These are phyloP conservation scores for Hippophae tibetana DNA, from an alignment of 306 rosid genomes.

Conservation along the genomic window DNA sequence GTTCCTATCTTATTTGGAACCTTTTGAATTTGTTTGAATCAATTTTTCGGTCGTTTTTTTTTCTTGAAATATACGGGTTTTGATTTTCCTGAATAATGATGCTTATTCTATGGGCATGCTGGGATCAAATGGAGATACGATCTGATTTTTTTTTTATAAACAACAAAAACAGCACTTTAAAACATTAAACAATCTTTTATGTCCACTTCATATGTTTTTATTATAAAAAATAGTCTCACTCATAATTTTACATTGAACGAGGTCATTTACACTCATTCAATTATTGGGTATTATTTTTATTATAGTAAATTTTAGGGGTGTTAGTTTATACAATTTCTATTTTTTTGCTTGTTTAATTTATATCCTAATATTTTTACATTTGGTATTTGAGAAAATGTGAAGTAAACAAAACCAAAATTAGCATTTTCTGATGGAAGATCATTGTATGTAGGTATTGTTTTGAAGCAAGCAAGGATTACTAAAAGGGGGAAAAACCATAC, in stretches of 20 bases:
- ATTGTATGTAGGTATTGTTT: slow-evolving; percentile 50
- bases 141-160: background rate
- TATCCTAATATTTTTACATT: no score
- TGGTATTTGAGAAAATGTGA: background rate
- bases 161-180: no score
- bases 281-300: no score
- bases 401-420: background rate
- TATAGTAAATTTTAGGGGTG: no score
- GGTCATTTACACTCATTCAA: no score
- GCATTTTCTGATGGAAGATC: slow-evolving; percentile 2
- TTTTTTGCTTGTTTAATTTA: no score
- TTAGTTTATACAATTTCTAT: no score
- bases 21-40: background rate
- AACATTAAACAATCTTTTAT: no score
- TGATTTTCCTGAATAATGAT: slow-evolving; percentile 6
- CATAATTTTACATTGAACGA: no score
- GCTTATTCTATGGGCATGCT: slow-evolving; percentile 6
- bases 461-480: slow-evolving; percentile 75
- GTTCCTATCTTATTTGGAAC: no score
- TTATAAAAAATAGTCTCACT: no score
- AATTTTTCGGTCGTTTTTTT: slow-evolving; percentile 1
- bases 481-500: slow-evolving; percentile 46
- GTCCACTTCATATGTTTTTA: no score
- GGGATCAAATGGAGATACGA: slow-evolving; percentile 10
- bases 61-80: slow-evolving; percentile 8